Percentiles rank a stretch among this genome's conserved stretches.
Conservation (phyloP, 176 grass and related monocot genomes). For the Oryza officinalis region DNA sequence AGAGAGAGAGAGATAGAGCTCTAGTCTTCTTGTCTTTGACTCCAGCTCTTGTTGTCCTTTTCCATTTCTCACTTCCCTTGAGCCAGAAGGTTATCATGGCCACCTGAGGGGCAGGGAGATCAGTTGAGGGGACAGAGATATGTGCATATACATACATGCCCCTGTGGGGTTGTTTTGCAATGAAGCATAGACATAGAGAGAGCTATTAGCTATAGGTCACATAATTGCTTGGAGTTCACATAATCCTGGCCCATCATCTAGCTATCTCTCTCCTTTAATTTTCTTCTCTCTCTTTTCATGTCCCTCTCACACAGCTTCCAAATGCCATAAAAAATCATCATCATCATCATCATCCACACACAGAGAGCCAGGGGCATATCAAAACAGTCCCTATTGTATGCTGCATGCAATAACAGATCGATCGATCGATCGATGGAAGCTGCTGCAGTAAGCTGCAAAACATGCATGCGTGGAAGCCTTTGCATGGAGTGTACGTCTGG, state of each 20-base stretch:
- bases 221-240: conserved; percentile 91
- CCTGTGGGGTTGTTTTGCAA: conserved; percentile 69
- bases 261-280: background rate
- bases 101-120: conserved; percentile 54
- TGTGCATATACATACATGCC: conserved; percentile 24
- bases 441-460: conserved; percentile 65
- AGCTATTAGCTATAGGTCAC: conserved; percentile 10
- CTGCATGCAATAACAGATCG: conserved; percentile 64
- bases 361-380: conserved; percentile 26
- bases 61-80: conserved; percentile 70
- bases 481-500: conserved; percentile 97
- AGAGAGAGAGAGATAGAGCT: background rate
- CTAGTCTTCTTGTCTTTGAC: conserved; percentile 97
- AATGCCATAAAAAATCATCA: conserved; percentile 26
- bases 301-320: conserved; percentile 10
- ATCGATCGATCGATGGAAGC: conserved; percentile 38
- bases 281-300: background rate
- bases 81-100: conserved; percentile 81
- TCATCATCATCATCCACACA: conserved; percentile 46
- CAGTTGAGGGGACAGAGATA: conserved; percentile 47
- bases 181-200: conserved; percentile 54
- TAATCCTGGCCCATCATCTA: conserved; percentile 40
- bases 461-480: conserved; percentile 65
- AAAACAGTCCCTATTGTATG: conserved; percentile 43
- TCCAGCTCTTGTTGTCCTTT: conserved; percentile 87